These are phyloP conservation scores for Angomonas ambiguus DNA, from an alignment of 208 protist species.

Conservation along the genomic window DNA sequence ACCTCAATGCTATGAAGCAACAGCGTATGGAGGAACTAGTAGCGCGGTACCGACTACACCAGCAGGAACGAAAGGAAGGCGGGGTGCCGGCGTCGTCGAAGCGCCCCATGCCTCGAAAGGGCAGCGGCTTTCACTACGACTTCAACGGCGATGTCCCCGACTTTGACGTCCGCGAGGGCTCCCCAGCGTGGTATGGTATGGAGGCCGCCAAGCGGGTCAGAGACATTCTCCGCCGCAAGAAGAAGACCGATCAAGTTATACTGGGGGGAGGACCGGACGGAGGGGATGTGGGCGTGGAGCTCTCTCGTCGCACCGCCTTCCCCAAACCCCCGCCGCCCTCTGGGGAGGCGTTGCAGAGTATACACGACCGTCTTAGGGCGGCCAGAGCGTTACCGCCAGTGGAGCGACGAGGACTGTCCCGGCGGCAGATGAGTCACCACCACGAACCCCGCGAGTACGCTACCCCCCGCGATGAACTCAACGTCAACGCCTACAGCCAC, in stretches of 20 bases:
- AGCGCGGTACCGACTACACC: constrained; percentile 30
- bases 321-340: constrained; percentile 16
- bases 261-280: constrained; percentile 40
- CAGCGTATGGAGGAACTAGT: constrained; percentile 54
- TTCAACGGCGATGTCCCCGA: constrained; percentile 29
- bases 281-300: constrained; percentile 48
- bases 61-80: constrained; percentile 13
- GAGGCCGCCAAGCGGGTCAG: constrained; percentile 61
- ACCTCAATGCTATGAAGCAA: constrained; percentile 34
- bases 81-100: neutral
- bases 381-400: constrained; percentile 31
- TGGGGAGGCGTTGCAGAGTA: constrained; percentile 10
- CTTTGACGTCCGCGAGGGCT: constrained; percentile 55
- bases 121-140: constrained; percentile 4
- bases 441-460: constrained; percentile 18
- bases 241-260: constrained; percentile 50
- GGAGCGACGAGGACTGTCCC: constrained; percentile 6
- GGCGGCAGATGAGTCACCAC: neutral
- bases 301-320: constrained; percentile 51
- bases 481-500: constrained; percentile 31
- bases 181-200: constrained; percentile 65
- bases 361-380: constrained; percentile 10
- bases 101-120: neutral
- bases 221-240: constrained; percentile 49
- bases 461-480: constrained; percentile 46